Percentiles rank a stretch among this genome's conserved stretches.
Conservation (phyloP, 306 rosid genomes). For the Hippophae gyantsensis region DNA sequence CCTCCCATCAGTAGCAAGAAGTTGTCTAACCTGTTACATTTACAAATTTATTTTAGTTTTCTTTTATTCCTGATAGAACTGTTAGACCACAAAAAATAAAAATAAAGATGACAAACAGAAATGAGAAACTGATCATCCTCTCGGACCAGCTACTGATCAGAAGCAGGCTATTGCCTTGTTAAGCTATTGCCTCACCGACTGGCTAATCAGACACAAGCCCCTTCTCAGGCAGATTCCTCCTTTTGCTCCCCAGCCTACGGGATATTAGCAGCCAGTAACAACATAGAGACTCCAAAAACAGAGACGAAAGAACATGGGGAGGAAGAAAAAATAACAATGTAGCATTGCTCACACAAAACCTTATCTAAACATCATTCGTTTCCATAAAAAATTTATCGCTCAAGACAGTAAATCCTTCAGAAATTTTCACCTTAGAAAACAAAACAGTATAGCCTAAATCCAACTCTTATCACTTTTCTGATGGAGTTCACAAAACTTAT, state of each 20-base stretch:
- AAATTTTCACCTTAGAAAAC: background rate
- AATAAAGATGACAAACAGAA: background rate
- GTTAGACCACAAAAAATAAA: background rate
- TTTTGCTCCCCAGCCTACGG: too few relatives aligned
- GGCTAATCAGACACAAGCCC: too few relatives aligned
- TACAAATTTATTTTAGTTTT: slow-evolving; percentile 16
- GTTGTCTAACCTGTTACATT: slow-evolving; percentile 60
- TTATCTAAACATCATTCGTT: background rate
- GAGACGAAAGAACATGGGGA: too few relatives aligned
- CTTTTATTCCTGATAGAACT: background rate
- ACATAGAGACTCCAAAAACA: too few relatives aligned
- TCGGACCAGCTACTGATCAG: too few relatives aligned
- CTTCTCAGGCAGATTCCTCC: too few relatives aligned
- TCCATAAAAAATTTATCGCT: background rate
- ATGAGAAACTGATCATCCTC: too few relatives aligned
- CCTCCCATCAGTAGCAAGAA: slow-evolving; percentile 76
- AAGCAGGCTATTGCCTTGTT: too few relatives aligned
- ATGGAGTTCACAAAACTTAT: background rate
- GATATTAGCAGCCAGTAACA: too few relatives aligned
- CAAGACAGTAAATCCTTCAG: background rate
- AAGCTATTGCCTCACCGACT: too few relatives aligned
- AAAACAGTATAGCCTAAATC: background rate
- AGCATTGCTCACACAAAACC: background rate
- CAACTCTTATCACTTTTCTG: background rate
- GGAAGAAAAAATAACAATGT: too few relatives aligned